A percentile compares a stretch with the other conserved stretches of the same genome.
Conservation (phyloP, 805 yeast species). For the Sungouiella blattae region DNA sequence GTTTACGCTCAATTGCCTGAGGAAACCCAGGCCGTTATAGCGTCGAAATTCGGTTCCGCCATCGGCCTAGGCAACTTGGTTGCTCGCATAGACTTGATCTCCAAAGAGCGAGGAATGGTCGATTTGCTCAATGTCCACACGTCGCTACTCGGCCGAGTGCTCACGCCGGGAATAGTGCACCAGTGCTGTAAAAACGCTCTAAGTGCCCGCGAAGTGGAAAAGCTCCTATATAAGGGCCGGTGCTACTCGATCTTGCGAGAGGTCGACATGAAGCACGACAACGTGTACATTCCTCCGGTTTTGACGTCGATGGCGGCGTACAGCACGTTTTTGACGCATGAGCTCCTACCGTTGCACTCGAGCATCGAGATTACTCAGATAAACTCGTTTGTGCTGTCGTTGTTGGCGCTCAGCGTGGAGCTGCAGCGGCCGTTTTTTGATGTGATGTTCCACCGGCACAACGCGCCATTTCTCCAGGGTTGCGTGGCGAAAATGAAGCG, state of each 20-base stretch:
- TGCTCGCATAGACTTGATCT: conserved; percentile 11
- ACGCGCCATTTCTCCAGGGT: conserved; percentile 8
- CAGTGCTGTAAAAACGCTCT: conserved; percentile 2
- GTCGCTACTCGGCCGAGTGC: conserved; percentile 13
- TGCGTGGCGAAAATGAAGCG: conserved; percentile 16
- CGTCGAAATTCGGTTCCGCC: conserved; percentile 18
- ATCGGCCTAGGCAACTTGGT: conserved; percentile 32
- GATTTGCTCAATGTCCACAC: conserved; percentile 8
- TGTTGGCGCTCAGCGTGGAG: conserved; percentile 18
- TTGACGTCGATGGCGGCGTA: conserved; percentile 18
- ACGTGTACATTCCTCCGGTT: conserved; percentile 10
- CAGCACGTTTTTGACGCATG: conserved; percentile 16
- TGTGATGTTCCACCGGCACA: conserved; percentile 15
- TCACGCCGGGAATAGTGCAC: conserved; percentile 14
- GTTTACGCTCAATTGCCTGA: conserved; percentile 20
- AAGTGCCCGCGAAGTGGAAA: conserved; percentile 32
- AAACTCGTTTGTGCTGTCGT: conserved; percentile 20
- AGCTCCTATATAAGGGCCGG: conserved; percentile 34
- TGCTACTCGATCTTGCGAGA: conserved; percentile 25
- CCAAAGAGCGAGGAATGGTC: conserved; percentile 1
- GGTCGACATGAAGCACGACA: conserved; percentile 9
- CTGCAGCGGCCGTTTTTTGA: conserved; percentile 19
- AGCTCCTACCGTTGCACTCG: conserved; percentile 15
- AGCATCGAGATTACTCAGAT: conserved; percentile 5
- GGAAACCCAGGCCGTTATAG: conserved; percentile 7